Evolutionary conservation across 805 yeast genomes (phyloP).

Genomic region (Wickerhamiella sorbophila): DNA sequence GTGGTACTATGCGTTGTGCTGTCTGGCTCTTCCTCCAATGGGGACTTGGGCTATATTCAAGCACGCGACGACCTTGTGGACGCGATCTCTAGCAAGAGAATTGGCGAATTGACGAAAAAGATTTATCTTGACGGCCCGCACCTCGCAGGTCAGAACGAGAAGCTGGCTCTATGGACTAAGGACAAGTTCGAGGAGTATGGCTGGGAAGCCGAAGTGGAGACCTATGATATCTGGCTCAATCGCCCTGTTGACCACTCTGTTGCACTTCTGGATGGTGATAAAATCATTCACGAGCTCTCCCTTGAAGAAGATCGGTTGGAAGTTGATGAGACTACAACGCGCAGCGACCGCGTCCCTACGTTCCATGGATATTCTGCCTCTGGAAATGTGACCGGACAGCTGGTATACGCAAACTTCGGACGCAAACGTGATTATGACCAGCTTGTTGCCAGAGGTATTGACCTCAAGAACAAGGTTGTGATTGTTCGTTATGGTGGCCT

Average conservation of each 20-base stretch:
- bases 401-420: constrained; percentile 59
- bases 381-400: constrained; percentile 57
- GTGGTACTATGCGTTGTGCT: not conserved
- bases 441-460: constrained; percentile 34
- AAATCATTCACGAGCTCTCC: constrained; percentile 36
- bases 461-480: constrained; percentile 44
- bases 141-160: constrained; percentile 26
- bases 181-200: constrained; percentile 48
- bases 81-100: constrained; percentile 7
- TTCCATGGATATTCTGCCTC: constrained; percentile 65
- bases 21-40: not conserved
- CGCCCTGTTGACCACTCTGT: constrained; percentile 46
- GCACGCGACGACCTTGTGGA: not conserved
- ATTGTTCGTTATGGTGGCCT: constrained; percentile 52
- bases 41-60: not conserved
- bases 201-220: constrained; percentile 36
- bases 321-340: constrained; percentile 37
- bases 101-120: constrained; percentile 11
- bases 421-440: constrained; percentile 41
- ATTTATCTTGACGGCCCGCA: constrained; percentile 23
- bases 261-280: constrained; percentile 26
- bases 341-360: constrained; percentile 44
- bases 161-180: constrained; percentile 40
- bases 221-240: constrained; percentile 48
- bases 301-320: constrained; percentile 38